Conservation (phyloP, 345 rosid genomes). For the Psidium friedrichsthalianum region DNA sequence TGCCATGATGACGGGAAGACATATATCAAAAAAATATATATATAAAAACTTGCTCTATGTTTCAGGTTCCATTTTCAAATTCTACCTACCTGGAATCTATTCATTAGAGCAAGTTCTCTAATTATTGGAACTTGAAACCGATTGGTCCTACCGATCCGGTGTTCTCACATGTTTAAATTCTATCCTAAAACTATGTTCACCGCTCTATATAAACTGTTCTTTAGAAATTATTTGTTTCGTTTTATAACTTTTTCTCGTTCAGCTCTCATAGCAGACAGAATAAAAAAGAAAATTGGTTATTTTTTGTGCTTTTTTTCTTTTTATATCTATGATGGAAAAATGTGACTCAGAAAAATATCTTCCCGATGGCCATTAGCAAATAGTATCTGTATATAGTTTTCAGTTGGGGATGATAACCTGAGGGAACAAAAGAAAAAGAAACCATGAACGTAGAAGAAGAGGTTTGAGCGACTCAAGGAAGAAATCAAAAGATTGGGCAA, state of each 20-base stretch:
- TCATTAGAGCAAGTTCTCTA: too few species aligned
- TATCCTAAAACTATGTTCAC: too few species aligned
- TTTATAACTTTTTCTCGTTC: background rate
- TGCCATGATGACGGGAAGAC: too few species aligned
- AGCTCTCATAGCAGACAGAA: background rate
- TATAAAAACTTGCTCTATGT: too few species aligned
- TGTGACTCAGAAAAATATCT: background rate
- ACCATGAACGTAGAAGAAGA: slow-evolving; percentile 90
- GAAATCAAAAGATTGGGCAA: slow-evolving; percentile 81
- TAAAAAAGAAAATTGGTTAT: background rate
- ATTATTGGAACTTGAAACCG: too few species aligned
- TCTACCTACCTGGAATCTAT: too few species aligned
- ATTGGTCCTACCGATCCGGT: too few species aligned
- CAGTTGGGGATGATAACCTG: background rate
- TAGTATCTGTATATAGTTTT: background rate
- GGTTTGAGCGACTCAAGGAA: slow-evolving; percentile 66
- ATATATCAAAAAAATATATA: too few species aligned
- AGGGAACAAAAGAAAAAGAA: background rate
- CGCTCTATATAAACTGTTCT: background rate
- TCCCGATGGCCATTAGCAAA: background rate
- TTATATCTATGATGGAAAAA: background rate
- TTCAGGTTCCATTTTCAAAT: too few species aligned
- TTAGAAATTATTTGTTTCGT: background rate
- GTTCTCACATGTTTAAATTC: too few species aligned
- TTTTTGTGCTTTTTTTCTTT: background rate